Conservation (phyloP, 768 basidiomycete species). For the Mycena metata region DNA sequence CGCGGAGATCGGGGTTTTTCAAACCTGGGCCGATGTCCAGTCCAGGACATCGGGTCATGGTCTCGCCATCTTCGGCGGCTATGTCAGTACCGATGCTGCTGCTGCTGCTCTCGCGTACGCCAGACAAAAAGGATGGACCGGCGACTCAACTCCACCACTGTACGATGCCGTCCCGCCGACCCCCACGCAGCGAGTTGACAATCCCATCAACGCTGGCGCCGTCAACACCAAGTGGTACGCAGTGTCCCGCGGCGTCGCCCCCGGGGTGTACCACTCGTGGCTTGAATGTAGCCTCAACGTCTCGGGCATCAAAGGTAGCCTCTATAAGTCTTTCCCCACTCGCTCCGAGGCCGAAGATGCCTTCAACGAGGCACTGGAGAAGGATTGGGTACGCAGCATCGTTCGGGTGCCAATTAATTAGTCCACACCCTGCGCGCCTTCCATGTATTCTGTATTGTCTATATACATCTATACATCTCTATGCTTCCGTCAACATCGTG, state of each 20-base stretch:
- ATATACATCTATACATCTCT: too few relatives aligned
- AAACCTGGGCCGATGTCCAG: neutral
- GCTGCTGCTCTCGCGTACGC: conserved; percentile 4
- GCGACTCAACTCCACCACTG: neutral
- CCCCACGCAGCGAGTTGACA: neutral
- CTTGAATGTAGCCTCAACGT: conserved; percentile 9
- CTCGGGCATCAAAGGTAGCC: neutral
- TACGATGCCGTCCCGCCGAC: neutral
- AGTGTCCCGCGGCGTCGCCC: neutral
- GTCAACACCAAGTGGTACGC: neutral
- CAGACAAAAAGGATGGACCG: neutral
- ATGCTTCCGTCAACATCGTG: too few relatives aligned
- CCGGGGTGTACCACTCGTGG: conserved; percentile 4
- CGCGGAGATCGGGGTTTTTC: conserved; percentile 6
- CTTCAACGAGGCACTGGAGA: neutral
- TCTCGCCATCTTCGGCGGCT: neutral
- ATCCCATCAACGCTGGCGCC: neutral
- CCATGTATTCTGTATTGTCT: too few relatives aligned
- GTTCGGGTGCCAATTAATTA: too few relatives aligned
- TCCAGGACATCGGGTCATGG: conserved; percentile 3
- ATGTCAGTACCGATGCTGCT: neutral
- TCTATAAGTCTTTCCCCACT: neutral
- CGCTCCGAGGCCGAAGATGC: neutral
- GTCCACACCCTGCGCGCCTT: too few relatives aligned
- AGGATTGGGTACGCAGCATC: too few relatives aligned